A percentile compares a stretch with the other conserved stretches of the same genome.
Conservation (phyloP, 306 rosid genomes). For the Fragaria iinumae region DNA sequence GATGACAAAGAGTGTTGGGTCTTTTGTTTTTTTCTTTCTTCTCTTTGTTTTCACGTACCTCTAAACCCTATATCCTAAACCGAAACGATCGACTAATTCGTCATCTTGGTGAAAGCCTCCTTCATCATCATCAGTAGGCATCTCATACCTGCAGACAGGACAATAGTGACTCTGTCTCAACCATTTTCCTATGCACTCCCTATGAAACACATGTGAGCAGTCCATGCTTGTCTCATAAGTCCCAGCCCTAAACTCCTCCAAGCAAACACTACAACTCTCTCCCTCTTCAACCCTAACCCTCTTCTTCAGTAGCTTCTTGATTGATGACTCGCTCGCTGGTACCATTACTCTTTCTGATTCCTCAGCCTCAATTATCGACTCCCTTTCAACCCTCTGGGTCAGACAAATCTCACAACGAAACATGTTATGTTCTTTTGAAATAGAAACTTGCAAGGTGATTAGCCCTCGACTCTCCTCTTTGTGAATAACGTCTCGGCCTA, state of each 20-base stretch:
- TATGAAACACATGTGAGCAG: not conserved
- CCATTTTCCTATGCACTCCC: not conserved
- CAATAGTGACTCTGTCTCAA: not conserved
- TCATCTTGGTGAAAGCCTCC: not conserved
- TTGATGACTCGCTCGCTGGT: not conserved
- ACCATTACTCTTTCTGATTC: not conserved
- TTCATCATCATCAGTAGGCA: not conserved
- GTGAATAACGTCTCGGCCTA: not conserved
- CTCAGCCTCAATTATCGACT: not conserved
- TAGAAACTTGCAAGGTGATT: not conserved
- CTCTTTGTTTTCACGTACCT: no score
- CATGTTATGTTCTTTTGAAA: not conserved
- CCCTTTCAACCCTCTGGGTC: not conserved
- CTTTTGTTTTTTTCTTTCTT: not conserved
- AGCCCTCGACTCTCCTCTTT: not conserved
- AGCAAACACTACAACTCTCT: not conserved
- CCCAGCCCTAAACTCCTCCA: not conserved
- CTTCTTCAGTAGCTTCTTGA: not conserved
- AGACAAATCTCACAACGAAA: not conserved
- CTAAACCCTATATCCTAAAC: no score
- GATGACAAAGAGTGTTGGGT: not conserved
- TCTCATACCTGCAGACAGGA: not conserved
- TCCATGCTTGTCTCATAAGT: not conserved
- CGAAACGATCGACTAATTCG: not conserved
- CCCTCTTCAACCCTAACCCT: constrained; percentile 8